Evolutionary conservation across 441 rosid species (phyloP).

Genomic region (Euphorbia schlechtendalii): DNA sequence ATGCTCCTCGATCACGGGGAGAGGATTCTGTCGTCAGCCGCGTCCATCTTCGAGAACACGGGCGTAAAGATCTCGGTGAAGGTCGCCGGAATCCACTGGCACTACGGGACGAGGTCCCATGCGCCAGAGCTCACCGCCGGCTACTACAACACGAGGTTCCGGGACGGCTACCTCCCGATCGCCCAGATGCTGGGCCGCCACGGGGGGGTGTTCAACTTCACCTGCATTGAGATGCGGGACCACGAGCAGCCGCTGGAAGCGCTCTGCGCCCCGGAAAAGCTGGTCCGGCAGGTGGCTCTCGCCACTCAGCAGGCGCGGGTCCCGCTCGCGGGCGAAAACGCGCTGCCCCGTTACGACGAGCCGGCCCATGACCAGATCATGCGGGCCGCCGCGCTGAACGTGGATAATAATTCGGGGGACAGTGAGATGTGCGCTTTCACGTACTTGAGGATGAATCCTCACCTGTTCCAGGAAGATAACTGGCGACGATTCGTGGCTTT

Average conservation of each 20-base stretch:
- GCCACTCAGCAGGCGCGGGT: constrained; percentile 64
- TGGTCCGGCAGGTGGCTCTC: constrained; percentile 73
- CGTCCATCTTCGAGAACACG: constrained; percentile 34
- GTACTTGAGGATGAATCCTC: constrained; percentile 80
- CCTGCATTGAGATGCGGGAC: constrained; percentile 89
- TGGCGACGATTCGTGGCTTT: constrained; percentile 82
- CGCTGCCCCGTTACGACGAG: constrained; percentile 69
- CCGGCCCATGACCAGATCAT: constrained; percentile 70
- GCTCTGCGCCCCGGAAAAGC: constrained; percentile 86
- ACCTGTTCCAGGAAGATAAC: constrained; percentile 61
- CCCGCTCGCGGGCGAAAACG: constrained; percentile 86
- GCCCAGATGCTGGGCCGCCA: constrained; percentile 79
- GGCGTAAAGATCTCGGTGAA: constrained; percentile 73
- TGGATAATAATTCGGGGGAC: constrained; percentile 31
- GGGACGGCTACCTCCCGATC: constrained; percentile 81
- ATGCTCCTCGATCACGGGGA: constrained; percentile 75
- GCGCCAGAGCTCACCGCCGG: constrained; percentile 97
- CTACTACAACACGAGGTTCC: constrained; percentile 75
- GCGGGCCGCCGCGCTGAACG: constrained; percentile 45
- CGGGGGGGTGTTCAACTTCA: constrained; percentile 79
- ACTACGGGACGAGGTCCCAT: constrained; percentile 72
- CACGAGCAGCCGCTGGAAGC: constrained; percentile 92
- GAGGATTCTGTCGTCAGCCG: constrained; percentile 56
- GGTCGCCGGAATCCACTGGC: constrained; percentile 94
- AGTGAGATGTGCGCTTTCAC: constrained; percentile 89